These are phyloP conservation scores for Dillenia suffruticosa DNA, from an alignment of 164 flowering plant genomes.

Conservation along the genomic window DNA sequence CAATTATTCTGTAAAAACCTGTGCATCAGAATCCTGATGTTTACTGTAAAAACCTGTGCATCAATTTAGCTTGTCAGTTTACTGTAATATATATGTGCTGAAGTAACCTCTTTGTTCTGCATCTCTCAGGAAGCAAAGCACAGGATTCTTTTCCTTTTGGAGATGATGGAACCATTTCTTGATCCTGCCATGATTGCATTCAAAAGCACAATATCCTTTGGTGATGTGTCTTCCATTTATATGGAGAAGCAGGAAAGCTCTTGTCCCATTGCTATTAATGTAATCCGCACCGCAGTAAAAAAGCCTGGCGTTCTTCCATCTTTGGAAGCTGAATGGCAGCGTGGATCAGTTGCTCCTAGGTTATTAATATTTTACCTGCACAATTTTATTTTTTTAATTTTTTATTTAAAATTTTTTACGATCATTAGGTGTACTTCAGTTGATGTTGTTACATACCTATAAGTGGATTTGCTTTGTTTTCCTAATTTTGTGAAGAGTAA, in stretches of 20 bases:
- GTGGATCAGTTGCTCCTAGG: slow-evolving; percentile 87
- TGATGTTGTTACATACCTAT: not conserved
- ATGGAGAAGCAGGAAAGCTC: slow-evolving; percentile 45
- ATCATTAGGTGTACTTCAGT: no score
- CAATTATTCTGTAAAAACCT: no score
- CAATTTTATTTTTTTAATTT: no score
- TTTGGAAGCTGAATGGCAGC: slow-evolving; percentile 84
- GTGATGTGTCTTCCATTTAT: slow-evolving; percentile 49
- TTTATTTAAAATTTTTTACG: no score
- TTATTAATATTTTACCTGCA: slow-evolving; percentile 12
- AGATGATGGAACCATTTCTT: slow-evolving; percentile 86
- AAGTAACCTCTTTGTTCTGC: slow-evolving; percentile 1
- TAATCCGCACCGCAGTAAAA: slow-evolving; percentile 67
- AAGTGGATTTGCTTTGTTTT: no score
- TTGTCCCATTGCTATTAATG: slow-evolving; percentile 64
- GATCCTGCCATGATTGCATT: slow-evolving; percentile 61
- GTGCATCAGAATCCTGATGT: not conserved
- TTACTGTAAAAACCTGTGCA: not conserved
- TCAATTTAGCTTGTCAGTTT: no score
- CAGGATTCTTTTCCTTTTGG: slow-evolving; percentile 74
- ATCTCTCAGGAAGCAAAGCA: slow-evolving; percentile 68
- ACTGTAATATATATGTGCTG: no score
- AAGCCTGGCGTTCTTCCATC: slow-evolving; percentile 82
- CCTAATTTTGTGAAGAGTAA: no score
- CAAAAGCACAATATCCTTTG: slow-evolving; percentile 58